Evolutionary conservation across 176 grass and related monocot genomes (phyloP).

Genomic region (Thinopyrum elongatum): DNA sequence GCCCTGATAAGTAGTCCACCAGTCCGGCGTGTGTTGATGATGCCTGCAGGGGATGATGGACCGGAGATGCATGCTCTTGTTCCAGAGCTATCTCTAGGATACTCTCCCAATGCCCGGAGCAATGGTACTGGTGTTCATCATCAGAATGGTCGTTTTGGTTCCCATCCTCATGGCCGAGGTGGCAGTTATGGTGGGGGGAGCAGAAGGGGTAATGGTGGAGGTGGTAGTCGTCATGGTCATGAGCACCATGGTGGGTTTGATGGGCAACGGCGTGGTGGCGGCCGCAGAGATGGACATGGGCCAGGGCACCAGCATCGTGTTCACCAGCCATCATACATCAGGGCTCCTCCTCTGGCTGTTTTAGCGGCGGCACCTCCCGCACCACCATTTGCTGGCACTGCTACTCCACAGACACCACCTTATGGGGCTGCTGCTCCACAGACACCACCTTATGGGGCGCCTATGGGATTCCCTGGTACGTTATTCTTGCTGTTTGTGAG

Average conservation of each 20-base stretch:
- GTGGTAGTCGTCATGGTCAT: slow-evolving; percentile 54
- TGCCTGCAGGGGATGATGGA: slow-evolving; percentile 19
- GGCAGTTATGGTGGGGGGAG: slow-evolving; percentile 52
- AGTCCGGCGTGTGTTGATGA: slow-evolving; percentile 22
- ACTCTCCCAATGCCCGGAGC: slow-evolving; percentile 33
- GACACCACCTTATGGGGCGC: slow-evolving; percentile 41
- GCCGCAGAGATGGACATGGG: slow-evolving; percentile 47
- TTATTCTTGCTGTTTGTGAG: slow-evolving; percentile 1
- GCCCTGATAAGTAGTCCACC: slow-evolving; percentile 11
- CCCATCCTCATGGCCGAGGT: slow-evolving; percentile 44
- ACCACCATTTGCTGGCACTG: slow-evolving; percentile 41
- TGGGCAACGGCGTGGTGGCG: slow-evolving; percentile 32
- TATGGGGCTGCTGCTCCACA: slow-evolving; percentile 47
- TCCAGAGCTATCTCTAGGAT: slow-evolving; percentile 29
- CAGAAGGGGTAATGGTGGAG: slow-evolving; percentile 63
- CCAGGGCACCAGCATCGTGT: slow-evolving; percentile 48
- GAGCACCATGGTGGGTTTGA: slow-evolving; percentile 51
- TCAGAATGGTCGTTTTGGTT: slow-evolving; percentile 43
- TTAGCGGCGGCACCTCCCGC: slow-evolving; percentile 40
- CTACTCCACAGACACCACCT: slow-evolving; percentile 37
- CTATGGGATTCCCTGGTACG: slow-evolving; percentile 70
- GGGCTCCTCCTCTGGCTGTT: slow-evolving; percentile 41
- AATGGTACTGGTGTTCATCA: slow-evolving; percentile 25
- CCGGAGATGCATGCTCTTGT: slow-evolving; percentile 31
- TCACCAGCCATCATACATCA: slow-evolving; percentile 46